phyloP scores from a whole-genome alignment of 768 basidiomycete species.

The Mycena polygramma region DNA sequence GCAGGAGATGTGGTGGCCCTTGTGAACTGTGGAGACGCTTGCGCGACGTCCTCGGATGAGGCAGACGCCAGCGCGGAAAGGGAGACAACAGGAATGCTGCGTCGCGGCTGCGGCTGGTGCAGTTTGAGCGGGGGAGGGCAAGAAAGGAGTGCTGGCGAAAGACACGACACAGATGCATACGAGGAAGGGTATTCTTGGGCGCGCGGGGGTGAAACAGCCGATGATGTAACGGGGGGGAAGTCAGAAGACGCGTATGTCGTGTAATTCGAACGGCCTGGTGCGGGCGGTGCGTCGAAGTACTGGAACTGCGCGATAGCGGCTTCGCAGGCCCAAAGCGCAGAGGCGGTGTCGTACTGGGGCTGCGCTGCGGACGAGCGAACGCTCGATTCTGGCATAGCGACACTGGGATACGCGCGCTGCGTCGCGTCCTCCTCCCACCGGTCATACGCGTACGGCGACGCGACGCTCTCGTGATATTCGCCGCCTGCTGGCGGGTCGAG shows the following conservation, averaged over 20 bases:
- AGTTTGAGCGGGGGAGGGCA: slow-evolving; percentile 30
- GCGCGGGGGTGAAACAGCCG: slow-evolving; percentile 20
- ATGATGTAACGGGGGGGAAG: slow-evolving; percentile 21
- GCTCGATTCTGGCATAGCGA: slow-evolving; percentile 16
- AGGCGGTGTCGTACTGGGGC: slow-evolving; percentile 19
- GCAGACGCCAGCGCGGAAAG: slow-evolving; percentile 31
- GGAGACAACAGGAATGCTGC: slow-evolving; percentile 37
- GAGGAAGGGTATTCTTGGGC: slow-evolving; percentile 18
- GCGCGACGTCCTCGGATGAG: slow-evolving; percentile 14
- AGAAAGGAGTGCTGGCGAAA: slow-evolving; percentile 34
- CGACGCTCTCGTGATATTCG: slow-evolving; percentile 18
- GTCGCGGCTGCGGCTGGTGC: slow-evolving; percentile 38
- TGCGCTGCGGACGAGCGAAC: slow-evolving; percentile 8
- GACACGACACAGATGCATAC: slow-evolving; percentile 22
- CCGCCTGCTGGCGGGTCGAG: slow-evolving; percentile 7
- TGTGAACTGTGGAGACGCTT: not conserved
- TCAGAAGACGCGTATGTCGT: slow-evolving; percentile 19
- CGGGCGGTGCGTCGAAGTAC: slow-evolving; percentile 22
- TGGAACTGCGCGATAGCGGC: slow-evolving; percentile 23
- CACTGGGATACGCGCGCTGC: slow-evolving; percentile 5
- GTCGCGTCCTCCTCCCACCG: slow-evolving; percentile 24
- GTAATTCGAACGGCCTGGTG: slow-evolving; percentile 21
- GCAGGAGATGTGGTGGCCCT: slow-evolving; percentile 5
- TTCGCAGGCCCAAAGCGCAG: slow-evolving; percentile 25
- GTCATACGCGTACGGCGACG: slow-evolving; percentile 18